Evolutionary conservation across 2,329 filamentous ascomycete genomes (phyloP).

Genomic region (Hypoxylon sp.): DNA sequence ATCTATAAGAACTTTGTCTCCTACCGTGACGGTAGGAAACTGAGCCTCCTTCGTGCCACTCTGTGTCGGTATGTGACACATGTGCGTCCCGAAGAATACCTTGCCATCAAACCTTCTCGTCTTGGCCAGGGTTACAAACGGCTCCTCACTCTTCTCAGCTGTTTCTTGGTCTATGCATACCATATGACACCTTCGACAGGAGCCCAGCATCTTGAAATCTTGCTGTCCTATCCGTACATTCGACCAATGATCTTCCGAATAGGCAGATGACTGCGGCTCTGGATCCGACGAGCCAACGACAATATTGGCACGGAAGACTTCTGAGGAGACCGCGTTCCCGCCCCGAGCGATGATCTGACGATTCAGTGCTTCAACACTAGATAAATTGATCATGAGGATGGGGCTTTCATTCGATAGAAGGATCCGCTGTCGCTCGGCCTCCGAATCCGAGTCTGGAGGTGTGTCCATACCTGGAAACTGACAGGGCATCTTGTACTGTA

Average conservation of each 20-base stretch:
- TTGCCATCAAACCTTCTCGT: constrained; percentile 86
- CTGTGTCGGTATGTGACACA: constrained; percentile 63
- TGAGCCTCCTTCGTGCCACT: constrained; percentile 52
- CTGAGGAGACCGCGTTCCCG: constrained; percentile 75
- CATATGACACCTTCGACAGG: constrained; percentile 94
- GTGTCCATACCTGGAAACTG: constrained; percentile 69
- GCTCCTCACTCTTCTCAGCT: constrained; percentile 83
- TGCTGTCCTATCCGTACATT: constrained; percentile 75
- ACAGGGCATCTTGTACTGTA: constrained; percentile 61
- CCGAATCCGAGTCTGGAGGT: constrained; percentile 70
- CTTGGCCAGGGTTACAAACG: constrained; percentile 89
- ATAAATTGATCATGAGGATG: constrained; percentile 85
- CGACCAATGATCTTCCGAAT: constrained; percentile 85
- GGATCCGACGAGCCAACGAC: constrained; percentile 69
- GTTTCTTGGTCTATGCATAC: constrained; percentile 92
- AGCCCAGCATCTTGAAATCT: constrained; percentile 80
- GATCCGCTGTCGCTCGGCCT: constrained; percentile 69
- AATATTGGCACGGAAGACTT: constrained; percentile 91
- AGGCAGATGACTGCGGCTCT: constrained; percentile 68
- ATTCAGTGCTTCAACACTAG: constrained; percentile 86
- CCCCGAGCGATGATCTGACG: constrained; percentile 74
- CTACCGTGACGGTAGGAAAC: constrained; percentile 65
- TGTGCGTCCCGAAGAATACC: constrained; percentile 91
- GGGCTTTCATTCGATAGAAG: constrained; percentile 94
- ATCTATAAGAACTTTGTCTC: constrained; percentile 58